Conservation (phyloP, 495 filamentous ascomycete species). For the Penicillium fimorum region DNA sequence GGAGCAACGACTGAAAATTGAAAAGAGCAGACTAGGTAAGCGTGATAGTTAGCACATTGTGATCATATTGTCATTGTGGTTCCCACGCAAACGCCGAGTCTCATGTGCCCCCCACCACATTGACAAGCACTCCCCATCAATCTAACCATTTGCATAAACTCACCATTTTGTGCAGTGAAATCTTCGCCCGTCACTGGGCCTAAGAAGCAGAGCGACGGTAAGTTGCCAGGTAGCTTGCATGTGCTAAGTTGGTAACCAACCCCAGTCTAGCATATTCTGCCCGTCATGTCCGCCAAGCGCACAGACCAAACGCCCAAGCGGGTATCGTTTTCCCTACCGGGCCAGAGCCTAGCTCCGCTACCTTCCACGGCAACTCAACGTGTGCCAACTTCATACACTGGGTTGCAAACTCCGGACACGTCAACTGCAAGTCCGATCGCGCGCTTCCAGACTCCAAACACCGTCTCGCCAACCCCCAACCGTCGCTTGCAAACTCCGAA, state of each 20-base stretch:
- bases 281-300: constrained; percentile 25
- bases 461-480: not conserved
- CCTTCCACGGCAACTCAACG: not conserved
- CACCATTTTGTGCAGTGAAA: constrained; percentile 21
- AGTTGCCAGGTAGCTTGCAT: constrained; percentile 1
- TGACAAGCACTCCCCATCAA: not conserved
- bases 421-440: not conserved
- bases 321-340: not conserved
- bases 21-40: constrained; percentile 80
- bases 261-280: constrained; percentile 21
- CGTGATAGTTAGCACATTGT: constrained; percentile 3
- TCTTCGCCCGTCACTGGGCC: constrained; percentile 1
- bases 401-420: not conserved
- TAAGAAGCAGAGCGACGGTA: constrained; percentile 4
- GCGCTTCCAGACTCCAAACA: not conserved
- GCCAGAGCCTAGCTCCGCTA: not conserved
- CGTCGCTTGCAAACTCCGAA: not conserved
- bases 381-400: not conserved
- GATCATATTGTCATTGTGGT: constrained; percentile 15
- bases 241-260: constrained; percentile 2
- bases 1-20: constrained; percentile 92
- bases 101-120: not conserved
- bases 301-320: constrained; percentile 14
- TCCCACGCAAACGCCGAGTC: constrained; percentile 9
- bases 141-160: not conserved